phyloP scores from a whole-genome alignment of 352 stramenopile species.

The Blastocystis sp. region DNA sequence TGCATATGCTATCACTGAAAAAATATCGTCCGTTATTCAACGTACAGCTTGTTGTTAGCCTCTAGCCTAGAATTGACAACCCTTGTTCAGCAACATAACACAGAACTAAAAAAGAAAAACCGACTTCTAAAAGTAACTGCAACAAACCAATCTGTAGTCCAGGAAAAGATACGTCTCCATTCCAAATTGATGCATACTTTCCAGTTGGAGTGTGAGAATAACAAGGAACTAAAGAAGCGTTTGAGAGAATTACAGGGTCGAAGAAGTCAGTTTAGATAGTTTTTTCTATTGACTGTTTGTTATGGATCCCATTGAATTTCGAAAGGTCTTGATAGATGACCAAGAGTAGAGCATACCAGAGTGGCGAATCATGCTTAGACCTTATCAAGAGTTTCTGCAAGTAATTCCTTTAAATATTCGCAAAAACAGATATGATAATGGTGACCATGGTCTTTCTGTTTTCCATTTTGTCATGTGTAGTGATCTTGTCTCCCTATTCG shows the following conservation, averaged over 20 bases:
- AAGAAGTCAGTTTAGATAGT: background rate
- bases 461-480: background rate
- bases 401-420: background rate
- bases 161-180: conserved; percentile 31
- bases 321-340: conserved; percentile 22
- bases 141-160: background rate
- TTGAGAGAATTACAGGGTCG: conserved; percentile 27
- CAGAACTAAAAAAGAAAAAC: conserved; percentile 35
- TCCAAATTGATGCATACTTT: conserved; percentile 38
- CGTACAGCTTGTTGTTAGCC: background rate
- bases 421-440: background rate
- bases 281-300: background rate
- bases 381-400: conserved; percentile 56
- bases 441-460: background rate
- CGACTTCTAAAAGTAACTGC: background rate
- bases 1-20: background rate
- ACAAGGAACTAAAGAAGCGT: conserved; percentile 36
- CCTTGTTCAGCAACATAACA: conserved; percentile 26
- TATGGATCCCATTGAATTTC: conserved; percentile 48
- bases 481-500: conserved; percentile 31
- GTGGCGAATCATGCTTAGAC: background rate
- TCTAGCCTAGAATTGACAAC: background rate
- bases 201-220: conserved; percentile 10
- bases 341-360: background rate
- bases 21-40: background rate